Conservation (phyloP, 371 early-diverging fungal species). For the Umbelopsis sp. region DNA sequence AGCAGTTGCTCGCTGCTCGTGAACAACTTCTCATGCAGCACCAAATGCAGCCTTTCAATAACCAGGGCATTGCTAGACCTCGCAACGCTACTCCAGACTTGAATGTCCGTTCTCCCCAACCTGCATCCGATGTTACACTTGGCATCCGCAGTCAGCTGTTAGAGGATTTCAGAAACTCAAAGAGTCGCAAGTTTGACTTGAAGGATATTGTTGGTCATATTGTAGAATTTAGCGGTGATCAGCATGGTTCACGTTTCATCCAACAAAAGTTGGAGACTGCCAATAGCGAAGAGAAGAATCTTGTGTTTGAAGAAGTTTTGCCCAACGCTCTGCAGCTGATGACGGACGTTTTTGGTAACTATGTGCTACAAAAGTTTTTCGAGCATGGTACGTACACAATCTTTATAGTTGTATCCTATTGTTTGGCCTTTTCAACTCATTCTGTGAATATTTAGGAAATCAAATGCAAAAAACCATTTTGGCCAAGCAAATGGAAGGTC, state of each 20-base stretch:
- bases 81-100: constrained; percentile 9
- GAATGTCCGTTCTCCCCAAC: constrained; percentile 15
- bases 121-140: constrained; percentile 40
- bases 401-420: not conserved
- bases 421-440: not conserved
- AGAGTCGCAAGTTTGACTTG: constrained; percentile 92
- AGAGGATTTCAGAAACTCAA: constrained; percentile 94
- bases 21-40: constrained; percentile 59
- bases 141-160: constrained; percentile 80
- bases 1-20: constrained; percentile 52
- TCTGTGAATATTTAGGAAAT: constrained; percentile 33
- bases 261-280: constrained; percentile 98
- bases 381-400: constrained; percentile 74
- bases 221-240: constrained; percentile 98
- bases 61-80: constrained; percentile 15
- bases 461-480: constrained; percentile 87
- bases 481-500: constrained; percentile 93
- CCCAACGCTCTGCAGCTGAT: constrained; percentile 93
- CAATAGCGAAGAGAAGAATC: constrained; percentile 89
- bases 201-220: constrained; percentile 93
- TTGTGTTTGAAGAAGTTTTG: constrained; percentile 96
- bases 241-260: constrained; percentile 99
- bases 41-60: constrained; percentile 44
- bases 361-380: constrained; percentile 99
- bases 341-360: constrained; percentile 99